Conservation (phyloP, 2,329 filamentous ascomycete species). For the Fusarium nurragi region DNA sequence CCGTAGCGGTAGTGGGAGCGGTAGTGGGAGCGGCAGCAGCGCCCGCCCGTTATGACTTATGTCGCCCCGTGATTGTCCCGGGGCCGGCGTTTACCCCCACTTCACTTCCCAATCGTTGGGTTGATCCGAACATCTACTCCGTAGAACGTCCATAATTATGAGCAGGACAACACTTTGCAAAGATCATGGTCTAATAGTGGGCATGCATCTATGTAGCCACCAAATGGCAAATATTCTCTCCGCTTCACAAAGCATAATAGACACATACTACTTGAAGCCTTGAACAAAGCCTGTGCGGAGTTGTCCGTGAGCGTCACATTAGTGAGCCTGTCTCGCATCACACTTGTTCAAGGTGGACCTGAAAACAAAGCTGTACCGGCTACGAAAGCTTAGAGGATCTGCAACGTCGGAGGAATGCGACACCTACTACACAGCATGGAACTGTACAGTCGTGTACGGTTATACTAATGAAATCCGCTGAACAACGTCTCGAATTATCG, state of each 20-base stretch:
- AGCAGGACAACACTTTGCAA: not conserved
- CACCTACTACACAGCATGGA: not conserved
- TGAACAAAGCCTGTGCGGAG: not conserved
- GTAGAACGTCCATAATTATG: constrained; percentile 3
- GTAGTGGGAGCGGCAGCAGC: constrained; percentile 1
- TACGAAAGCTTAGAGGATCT: not conserved
- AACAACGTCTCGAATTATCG: not conserved
- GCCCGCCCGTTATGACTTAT: constrained; percentile 33
- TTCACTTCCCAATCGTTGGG: not conserved
- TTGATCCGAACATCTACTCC: not conserved
- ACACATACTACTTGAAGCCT: not conserved
- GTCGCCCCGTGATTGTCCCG: constrained; percentile 6
- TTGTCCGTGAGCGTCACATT: constrained; percentile 1
- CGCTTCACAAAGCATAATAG: not conserved
- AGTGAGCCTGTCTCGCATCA: not conserved
- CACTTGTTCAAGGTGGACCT: not conserved
- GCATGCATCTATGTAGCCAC: not conserved
- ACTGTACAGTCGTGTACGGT: not conserved
- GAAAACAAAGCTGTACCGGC: not conserved
- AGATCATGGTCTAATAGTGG: not conserved
- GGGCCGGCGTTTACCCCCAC: constrained; percentile 4
- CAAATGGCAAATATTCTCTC: not conserved
- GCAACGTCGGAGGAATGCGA: not conserved
- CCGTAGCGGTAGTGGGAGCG: not conserved
- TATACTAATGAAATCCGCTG: not conserved